These are phyloP conservation scores for Pichia thaimueangensis DNA, from an alignment of 805 yeast species.

Conservation along the genomic window DNA sequence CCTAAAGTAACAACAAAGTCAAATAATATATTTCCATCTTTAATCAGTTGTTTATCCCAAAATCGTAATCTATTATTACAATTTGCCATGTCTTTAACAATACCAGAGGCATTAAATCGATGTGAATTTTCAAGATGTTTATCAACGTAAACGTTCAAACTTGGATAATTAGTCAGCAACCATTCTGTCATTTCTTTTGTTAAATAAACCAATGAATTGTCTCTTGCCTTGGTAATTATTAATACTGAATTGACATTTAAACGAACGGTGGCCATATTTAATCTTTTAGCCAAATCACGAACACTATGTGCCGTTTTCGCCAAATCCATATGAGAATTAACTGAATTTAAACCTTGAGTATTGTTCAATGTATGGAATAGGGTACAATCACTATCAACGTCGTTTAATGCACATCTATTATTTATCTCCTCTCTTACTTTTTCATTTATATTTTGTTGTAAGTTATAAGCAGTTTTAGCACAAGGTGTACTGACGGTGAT, in stretches of 20 bases:
- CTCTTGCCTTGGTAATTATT: slow-evolving; percentile 88
- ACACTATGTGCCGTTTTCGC: slow-evolving; percentile 82
- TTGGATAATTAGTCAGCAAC: slow-evolving; percentile 40
- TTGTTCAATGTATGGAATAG: slow-evolving; percentile 8
- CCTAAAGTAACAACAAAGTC: slow-evolving; percentile 87
- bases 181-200: slow-evolving; percentile 79
- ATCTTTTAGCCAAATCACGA: slow-evolving; percentile 63
- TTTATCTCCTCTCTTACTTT: slow-evolving; percentile 1
- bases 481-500: neutral
- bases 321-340: slow-evolving; percentile 64
- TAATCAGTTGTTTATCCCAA: slow-evolving; percentile 63
- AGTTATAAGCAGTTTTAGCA: neutral
- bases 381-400: slow-evolving; percentile 6
- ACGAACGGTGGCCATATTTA: slow-evolving; percentile 64
- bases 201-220: slow-evolving; percentile 64
- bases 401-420: neutral
- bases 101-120: slow-evolving; percentile 54
- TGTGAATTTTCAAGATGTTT: slow-evolving; percentile 52
- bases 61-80: slow-evolving; percentile 45
- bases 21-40: slow-evolving; percentile 39
- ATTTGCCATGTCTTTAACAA: slow-evolving; percentile 42
- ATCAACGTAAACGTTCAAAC: slow-evolving; percentile 60
- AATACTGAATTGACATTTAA: slow-evolving; percentile 63
- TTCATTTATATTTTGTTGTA: neutral
- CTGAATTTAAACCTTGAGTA: slow-evolving; percentile 39